Conservation (phyloP, 2,329 filamentous ascomycete genomes). For the Sporothrix luriei region DNA sequence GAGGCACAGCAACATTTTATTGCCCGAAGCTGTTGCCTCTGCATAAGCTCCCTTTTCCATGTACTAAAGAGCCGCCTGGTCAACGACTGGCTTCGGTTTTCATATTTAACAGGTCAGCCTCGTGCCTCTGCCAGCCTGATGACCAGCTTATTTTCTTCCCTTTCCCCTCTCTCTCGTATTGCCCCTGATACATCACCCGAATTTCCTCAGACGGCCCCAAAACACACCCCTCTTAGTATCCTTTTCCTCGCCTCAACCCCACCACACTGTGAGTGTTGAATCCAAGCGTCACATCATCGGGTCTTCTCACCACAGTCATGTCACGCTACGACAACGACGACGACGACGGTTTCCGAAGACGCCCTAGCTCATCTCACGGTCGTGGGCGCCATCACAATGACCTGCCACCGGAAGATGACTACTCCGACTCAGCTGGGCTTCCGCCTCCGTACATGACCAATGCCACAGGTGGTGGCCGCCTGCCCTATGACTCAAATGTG, state of each 20-base stretch:
- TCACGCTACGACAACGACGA: conserved; percentile 44
- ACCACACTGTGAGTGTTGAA: neutral
- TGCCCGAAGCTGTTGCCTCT: conserved; percentile 6
- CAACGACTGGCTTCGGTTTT: neutral
- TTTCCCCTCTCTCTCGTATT: neutral
- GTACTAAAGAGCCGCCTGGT: conserved; percentile 23
- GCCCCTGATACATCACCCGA: neutral
- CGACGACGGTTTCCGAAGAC: conserved; percentile 39
- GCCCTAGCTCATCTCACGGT: conserved; percentile 33
- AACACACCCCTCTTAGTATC: neutral
- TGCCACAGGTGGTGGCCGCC: neutral
- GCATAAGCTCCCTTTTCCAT: neutral
- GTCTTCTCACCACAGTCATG: conserved; percentile 10
- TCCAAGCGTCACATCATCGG: neutral
- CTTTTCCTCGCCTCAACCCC: too few species aligned
- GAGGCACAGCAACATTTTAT: conserved; percentile 27
- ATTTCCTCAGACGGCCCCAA: neutral
- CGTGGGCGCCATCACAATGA: conserved; percentile 24
- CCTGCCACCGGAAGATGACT: conserved; percentile 11
- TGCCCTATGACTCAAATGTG: conserved; percentile 50
- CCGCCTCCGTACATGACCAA: conserved; percentile 31
- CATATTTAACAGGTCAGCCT: conserved; percentile 8
- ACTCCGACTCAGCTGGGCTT: conserved; percentile 9
- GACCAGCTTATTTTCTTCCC: neutral
- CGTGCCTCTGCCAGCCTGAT: conserved; percentile 6